Evolutionary conservation across 2,329 filamentous ascomycete genomes (phyloP), one percentile per base, ranked within the genome.

Genomic region (Trichoderma breve): DNA sequence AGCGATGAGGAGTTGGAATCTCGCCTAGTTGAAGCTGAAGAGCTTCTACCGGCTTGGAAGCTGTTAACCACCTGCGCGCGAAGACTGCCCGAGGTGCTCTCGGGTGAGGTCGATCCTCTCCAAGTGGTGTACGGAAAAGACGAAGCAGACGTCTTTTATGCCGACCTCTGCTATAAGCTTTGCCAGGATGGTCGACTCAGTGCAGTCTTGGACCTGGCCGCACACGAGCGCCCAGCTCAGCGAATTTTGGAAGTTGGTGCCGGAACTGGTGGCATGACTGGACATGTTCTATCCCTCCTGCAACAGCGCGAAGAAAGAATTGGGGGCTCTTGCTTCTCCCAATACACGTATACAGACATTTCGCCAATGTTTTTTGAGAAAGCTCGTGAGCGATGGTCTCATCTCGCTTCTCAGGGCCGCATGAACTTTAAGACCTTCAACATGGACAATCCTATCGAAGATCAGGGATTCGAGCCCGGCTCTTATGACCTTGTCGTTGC

Each of bases 261-360:
- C 18, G 82, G 82, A 0, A 84, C 80, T 1, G 81, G 82, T 4
- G 78, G 79, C 8, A 77, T 80, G 64, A 83, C 81, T 0, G 58
- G 61, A 4, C 75, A 76, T 6, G 70, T 81, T 32, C n/a, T 82
- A 0, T 72, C 66, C 0, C 57, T 73, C 3, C 70, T 80, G 32
- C 63, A 74, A 14, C 73, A 71, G 6, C 74, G 76, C 11, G 78
- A 77, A 64, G 71, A 66, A 12, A 39, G 70, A 36, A 77, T 8
- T 53, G 76, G 18, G 39, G 61, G 53, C 14, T 34, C 62, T 6
- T 34, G 70, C 1, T 81, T 81, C 55, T 72, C 75, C 0, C 74
- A 79, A n/a, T 84, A 84, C 73, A 80, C 77, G 0, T 85, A 79
- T 64, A 84, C 83, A 0, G 83, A 85, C 57, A 80, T 84, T 7